Conservation (phyloP, 306 rosid species). For the Cucumis sativus region Cucumber_9930_V3 NC_026659.2:14572501-14573000, state of each 20-base stretch:
- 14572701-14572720: slow-evolving; percentile 43
- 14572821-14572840: slow-evolving; percentile 80
- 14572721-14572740: slow-evolving; percentile 15
- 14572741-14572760: slow-evolving; percentile 9
- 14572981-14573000: background rate
- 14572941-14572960: slow-evolving; percentile 11
- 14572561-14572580: slow-evolving; percentile 84
- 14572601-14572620: slow-evolving; percentile 63
- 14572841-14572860: slow-evolving; percentile 50
- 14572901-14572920: slow-evolving; percentile 8
- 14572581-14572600: slow-evolving; percentile 77
- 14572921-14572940: slow-evolving; percentile 18
- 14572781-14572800: slow-evolving; percentile 86
- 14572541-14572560: slow-evolving; percentile 85
- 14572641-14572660: slow-evolving; percentile 69
- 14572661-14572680: slow-evolving; percentile 77
- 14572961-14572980: background rate
- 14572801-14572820: slow-evolving; percentile 79
- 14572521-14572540: background rate
- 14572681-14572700: slow-evolving; percentile 62
- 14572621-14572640: slow-evolving; percentile 86
- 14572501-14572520: background rate
- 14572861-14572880: slow-evolving; percentile 59
- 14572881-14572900: slow-evolving; percentile 32
- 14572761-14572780: slow-evolving; percentile 47